Percentiles rank a stretch among this genome's conserved stretches.
Evolutionary conservation across 2,329 filamentous ascomycete species (phyloP).

Genomic region (Coniochaeta pulveracea): DNA sequence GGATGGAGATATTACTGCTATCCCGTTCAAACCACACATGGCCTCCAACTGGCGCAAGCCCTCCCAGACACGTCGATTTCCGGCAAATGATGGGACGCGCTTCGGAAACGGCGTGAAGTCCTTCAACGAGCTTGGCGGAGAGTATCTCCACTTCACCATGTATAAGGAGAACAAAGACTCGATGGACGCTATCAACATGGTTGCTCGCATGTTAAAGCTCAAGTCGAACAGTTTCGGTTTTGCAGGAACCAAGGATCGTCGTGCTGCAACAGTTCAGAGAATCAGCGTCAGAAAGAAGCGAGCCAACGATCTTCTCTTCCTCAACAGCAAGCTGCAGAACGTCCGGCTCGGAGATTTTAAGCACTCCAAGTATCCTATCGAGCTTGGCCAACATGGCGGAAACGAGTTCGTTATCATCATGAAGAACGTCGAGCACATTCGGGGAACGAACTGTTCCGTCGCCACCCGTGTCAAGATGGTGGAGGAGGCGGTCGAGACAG

Average conservation of each 20-base stretch:
- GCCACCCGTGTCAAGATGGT: conserved; percentile 31
- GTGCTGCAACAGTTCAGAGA: conserved; percentile 76
- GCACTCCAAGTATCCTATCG: conserved; percentile 59
- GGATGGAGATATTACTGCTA: conserved; percentile 51
- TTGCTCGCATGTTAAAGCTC: conserved; percentile 62
- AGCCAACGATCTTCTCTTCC: conserved; percentile 47
- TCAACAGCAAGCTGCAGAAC: conserved; percentile 54
- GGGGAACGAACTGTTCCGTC: conserved; percentile 31
- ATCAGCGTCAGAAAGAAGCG: conserved; percentile 50
- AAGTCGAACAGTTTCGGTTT: conserved; percentile 63
- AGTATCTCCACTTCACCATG: conserved; percentile 80
- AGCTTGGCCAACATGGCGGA: conserved; percentile 73
- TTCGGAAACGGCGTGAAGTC: conserved; percentile 13
- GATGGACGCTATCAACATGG: conserved; percentile 75
- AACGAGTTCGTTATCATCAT: conserved; percentile 92
- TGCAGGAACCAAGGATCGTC: conserved; percentile 83
- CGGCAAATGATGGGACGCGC: conserved; percentile 12
- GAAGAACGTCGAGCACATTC: conserved; percentile 63
- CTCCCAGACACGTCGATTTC: conserved; percentile 4
- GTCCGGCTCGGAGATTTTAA: conserved; percentile 69
- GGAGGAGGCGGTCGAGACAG: conserved; percentile 38
- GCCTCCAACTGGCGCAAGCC: conserved; percentile 17
- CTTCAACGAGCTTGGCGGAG: conserved; percentile 35
- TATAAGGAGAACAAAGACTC: conserved; percentile 98
- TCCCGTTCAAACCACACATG: conserved; percentile 42